phyloP scores from a whole-genome alignment of 306 rosid species.

The Lablab purpureus region DNA sequence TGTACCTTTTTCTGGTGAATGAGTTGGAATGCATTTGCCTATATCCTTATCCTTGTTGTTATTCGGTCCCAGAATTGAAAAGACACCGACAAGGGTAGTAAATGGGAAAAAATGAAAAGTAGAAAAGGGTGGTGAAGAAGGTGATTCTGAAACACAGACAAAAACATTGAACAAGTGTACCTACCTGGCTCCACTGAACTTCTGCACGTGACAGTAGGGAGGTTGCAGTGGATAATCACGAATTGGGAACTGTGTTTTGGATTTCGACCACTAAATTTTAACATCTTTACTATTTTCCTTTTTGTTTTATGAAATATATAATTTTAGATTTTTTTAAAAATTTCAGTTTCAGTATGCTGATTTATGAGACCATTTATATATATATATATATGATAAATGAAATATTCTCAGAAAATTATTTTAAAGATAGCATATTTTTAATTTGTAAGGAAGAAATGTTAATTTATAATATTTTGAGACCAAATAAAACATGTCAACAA shows the following conservation, averaged over 20 bases:
- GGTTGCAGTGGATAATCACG: not conserved
- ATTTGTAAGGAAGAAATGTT: no score
- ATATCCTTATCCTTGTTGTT: not conserved
- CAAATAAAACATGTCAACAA: no score
- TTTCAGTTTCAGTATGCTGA: no score
- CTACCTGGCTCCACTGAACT: slow-evolving; percentile 14
- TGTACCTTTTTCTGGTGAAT: slow-evolving; percentile 7
- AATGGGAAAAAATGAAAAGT: not conserved
- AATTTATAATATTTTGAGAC: no score
- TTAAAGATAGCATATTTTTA: no score
- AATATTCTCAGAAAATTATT: no score
- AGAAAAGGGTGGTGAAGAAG: not conserved
- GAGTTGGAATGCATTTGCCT: slow-evolving; percentile 41
- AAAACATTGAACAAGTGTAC: not conserved
- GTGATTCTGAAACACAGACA: not conserved
- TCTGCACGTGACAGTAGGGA: not conserved
- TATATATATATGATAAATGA: no score
- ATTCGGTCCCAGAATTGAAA: slow-evolving; percentile 10
- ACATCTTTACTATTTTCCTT: not conserved
- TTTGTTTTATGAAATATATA: not conserved
- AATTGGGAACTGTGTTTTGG: not conserved
- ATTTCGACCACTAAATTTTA: not conserved
- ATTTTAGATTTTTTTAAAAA: no score
- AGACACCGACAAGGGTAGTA: slow-evolving; percentile 41
- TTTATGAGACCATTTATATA: no score